Percentiles rank a stretch among this genome's conserved stretches.
These are phyloP conservation scores for Colletotrichum endophyticum DNA, from an alignment of 2,329 filamentous ascomycete species.

Conservation along the genomic window DNA sequence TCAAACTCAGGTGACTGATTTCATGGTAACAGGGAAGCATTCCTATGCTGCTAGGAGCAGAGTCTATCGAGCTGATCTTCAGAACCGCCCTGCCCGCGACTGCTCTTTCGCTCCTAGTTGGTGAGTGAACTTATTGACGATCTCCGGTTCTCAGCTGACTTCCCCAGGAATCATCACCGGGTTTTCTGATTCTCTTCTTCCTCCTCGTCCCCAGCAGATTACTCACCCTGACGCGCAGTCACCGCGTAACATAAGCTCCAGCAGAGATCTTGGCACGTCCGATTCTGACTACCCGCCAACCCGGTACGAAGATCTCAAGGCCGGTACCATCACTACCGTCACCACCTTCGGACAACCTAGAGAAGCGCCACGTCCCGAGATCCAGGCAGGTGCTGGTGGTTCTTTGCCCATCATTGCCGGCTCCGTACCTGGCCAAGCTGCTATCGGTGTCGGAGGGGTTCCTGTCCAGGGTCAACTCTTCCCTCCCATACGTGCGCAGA, in stretches of 20 bases:
- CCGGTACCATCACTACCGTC: conserved; percentile 38
- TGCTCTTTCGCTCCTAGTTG: conserved; percentile 54
- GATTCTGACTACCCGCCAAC: conserved; percentile 49
- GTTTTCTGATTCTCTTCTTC: conserved; percentile 39
- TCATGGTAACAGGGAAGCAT: conserved; percentile 48
- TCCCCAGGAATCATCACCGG: conserved; percentile 37
- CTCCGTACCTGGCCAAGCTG: conserved; percentile 39
- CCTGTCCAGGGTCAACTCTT: conserved; percentile 46
- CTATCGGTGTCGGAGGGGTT: conserved; percentile 40
- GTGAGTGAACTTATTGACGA: conserved; percentile 36
- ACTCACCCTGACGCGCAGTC: conserved; percentile 41
- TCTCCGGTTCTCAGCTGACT: background rate
- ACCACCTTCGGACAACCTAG: conserved; percentile 39
- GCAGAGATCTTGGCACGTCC: conserved; percentile 45
- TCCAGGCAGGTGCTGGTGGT: conserved; percentile 25
- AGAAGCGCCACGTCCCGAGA: conserved; percentile 26
- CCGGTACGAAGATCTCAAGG: conserved; percentile 55
- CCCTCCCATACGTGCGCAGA: conserved; percentile 40
- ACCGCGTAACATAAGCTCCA: conserved; percentile 34
- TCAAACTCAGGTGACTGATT: conserved; percentile 3
- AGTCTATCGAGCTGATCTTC: conserved; percentile 43
- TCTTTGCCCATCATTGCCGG: conserved; percentile 42
- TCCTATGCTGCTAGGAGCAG: conserved; percentile 54
- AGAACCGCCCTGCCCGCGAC: conserved; percentile 56
- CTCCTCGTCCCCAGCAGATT: conserved; percentile 31